Percentiles rank a stretch among this genome's conserved stretches.
Evolutionary conservation across 2,329 filamentous ascomycete species (phyloP).

Genomic region (Exophiala phaeomuriformis): DNA sequence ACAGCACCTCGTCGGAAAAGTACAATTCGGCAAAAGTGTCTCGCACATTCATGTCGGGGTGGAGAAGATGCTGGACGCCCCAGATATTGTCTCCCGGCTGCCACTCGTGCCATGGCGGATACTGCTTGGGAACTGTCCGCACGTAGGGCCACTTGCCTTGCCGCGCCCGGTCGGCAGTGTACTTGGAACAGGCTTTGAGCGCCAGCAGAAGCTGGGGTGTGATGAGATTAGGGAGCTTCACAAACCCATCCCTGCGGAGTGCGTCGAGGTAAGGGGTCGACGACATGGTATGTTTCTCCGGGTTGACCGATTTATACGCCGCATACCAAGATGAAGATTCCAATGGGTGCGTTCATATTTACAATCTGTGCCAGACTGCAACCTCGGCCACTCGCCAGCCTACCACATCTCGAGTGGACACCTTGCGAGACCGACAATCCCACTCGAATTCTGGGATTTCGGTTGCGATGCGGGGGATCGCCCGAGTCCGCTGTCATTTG

Average conservation of each 20-base stretch:
- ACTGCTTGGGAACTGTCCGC: constrained; percentile 80
- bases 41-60: constrained; percentile 57
- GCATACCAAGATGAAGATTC: too few relatives aligned
- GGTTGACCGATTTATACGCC: too few relatives aligned
- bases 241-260: constrained; percentile 67
- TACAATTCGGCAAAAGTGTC: constrained; percentile 60
- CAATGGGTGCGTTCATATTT: too few relatives aligned
- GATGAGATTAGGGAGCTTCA: constrained; percentile 62
- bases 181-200: constrained; percentile 54
- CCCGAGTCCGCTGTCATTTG: too few relatives aligned
- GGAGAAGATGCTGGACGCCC: constrained; percentile 80
- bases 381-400: too few relatives aligned
- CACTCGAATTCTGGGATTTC: too few relatives aligned
- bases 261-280: constrained; percentile 40
- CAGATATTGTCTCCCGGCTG: constrained; percentile 62
- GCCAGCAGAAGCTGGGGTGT: constrained; percentile 46
- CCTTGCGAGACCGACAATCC: too few relatives aligned
- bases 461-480: too few relatives aligned
- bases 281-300: background rate
- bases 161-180: constrained; percentile 56
- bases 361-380: too few relatives aligned
- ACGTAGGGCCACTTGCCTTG: constrained; percentile 72
- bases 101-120: constrained; percentile 70
- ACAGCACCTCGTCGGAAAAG: constrained; percentile 60
- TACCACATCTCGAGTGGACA: too few relatives aligned